Base-by-base conservation (phyloP, 768 basidiomycete genomes). In the Tricholoma sp. region DNA sequence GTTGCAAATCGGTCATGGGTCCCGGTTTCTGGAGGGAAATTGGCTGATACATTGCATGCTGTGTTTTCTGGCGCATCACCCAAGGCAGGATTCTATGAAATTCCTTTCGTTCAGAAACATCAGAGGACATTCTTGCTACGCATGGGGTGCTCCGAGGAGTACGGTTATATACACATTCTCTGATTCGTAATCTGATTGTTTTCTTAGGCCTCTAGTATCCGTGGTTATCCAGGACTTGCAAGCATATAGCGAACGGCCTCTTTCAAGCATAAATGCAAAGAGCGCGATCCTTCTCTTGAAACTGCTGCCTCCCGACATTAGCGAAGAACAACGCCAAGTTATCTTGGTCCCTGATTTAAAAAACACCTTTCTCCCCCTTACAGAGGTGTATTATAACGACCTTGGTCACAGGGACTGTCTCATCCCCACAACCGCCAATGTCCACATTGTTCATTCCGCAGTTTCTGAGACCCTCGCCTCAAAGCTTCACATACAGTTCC, bases 111-210 rank as follows among this genome's bases (percentile, higher is more conserved):
- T 52, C 61, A 70, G 50, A 11, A 31, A 41, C 49, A 58, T 28
- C 56, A 65, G 7, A 32, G 54, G 36, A 41, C 37, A 0, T 67
- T 74, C 56, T 63, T 79, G 34, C 55, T 39, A 12, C 52, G 56
- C 3, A 70, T 78, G 68, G 78, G 77, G 17, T 79, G 78, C 59
- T 59, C 63, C 0, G 67, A 77, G 18, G 65, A 60, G 78, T 78
- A 57, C 20, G 11, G 66, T 58, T 17, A n/a, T 17, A 13, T 20
- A 10, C 45, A 28, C 56, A 3, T 18, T 34, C 28, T 0, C 2
- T 32, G 3, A 41, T 20, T 15, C 12, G 10, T 33, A 53, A 18
- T 15, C 11, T 36, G 9, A 9, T 34, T 11, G 37, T 58, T 42
- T 33, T 44, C 18, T 10, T 1, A 15, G 53, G 33, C 28, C 42